Percentiles rank a stretch among this genome's conserved stretches.
These are phyloP conservation scores for Ceratobasidium sp. DNA, from an alignment of 1,284 basidiomycete genomes.

Conservation along the genomic window DNA sequence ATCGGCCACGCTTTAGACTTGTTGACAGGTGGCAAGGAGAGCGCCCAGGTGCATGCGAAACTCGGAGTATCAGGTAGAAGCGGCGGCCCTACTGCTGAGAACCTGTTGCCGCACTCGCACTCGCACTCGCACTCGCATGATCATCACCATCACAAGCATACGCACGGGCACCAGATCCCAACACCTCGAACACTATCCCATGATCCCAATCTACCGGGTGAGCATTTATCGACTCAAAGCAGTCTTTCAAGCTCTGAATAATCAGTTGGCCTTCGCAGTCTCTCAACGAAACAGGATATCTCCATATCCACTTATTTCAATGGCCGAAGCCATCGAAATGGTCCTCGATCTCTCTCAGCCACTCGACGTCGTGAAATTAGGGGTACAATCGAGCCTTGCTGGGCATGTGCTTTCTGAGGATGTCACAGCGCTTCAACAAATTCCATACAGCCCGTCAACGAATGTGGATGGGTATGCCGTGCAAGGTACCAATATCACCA, in stretches of 20 bases:
- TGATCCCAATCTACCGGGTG: constrained; percentile 76
- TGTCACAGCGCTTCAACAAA: constrained; percentile 72
- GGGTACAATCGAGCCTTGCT: constrained; percentile 70
- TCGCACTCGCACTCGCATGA: constrained; percentile 59
- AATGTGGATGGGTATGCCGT: constrained; percentile 92
- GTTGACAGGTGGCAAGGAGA: constrained; percentile 76
- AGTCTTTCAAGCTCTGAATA: not conserved
- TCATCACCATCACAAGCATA: constrained; percentile 57
- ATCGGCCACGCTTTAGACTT: constrained; percentile 82
- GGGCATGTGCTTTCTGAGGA: constrained; percentile 84
- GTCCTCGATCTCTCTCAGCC: constrained; percentile 68
- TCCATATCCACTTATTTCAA: constrained; percentile 79
- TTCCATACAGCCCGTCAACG: constrained; percentile 76
- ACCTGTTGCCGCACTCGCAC: constrained; percentile 43
- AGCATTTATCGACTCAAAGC: constrained; percentile 50
- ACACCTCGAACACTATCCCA: constrained; percentile 68
- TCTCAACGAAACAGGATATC: constrained; percentile 78
- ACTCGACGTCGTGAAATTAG: constrained; percentile 58
- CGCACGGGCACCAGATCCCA: constrained; percentile 50
- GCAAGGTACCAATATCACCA: constrained; percentile 61
- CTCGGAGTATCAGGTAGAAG: constrained; percentile 53
- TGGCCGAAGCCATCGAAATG: constrained; percentile 72
- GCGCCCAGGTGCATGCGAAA: constrained; percentile 65
- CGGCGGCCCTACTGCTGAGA: constrained; percentile 37
- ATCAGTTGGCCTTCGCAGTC: constrained; percentile 46